Evolutionary conservation across 2,329 filamentous ascomycete genomes (phyloP), one percentile per base, ranked within the genome.

Genomic region (Rugonectria rugulosa): DNA sequence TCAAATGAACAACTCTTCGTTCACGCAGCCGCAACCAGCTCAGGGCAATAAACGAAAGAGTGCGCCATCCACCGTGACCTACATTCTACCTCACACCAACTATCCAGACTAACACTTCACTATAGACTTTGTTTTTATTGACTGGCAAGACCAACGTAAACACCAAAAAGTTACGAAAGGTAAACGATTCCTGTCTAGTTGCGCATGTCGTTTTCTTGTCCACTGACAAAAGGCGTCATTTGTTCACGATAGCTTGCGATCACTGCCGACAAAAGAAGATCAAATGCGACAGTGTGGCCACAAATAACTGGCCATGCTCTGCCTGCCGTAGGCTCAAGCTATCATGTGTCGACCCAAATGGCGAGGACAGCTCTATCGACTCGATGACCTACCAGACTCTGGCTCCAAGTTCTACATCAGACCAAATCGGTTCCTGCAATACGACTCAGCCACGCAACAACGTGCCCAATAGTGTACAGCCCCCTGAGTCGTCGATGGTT

Each of bases 121-220:
- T 51, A 60, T 49, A 96, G 93, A 97, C 74, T 98, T 97, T 90
- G 95, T 98, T 68, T 98, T 98, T 71, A 94, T 98, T 53, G 94
- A 98, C 75, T 95, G 98, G 75, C 95, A 98, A 76, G 98, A 98
- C 79, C 89, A 94, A 61, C 95, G 98, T 77, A 98, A 98, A 77
- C 87, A 95, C 67, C 80, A n/a, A n/a, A n/a, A n/a, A n/a, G n/a
- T n/a, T n/a, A n/a, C 98, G 61, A 98, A 98, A 83, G 92, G 92
- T 95, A 84, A 75, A 46, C 49, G 47, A 53, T 45, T 15, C 29
- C 23, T 14, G 38, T 8, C 11, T 17, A 4, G 10, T 48, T 44
- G 31, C 32, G 37, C 17, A 24, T 40, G n/a, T n/a, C n/a, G 17
- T 20, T 14, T 27, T 17, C 15, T 10, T 37, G 34, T 41, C 49